These are phyloP conservation scores for Hypomontagnella monticulosa DNA, from an alignment of 495 filamentous ascomycete species.

Conservation along the genomic window DNA sequence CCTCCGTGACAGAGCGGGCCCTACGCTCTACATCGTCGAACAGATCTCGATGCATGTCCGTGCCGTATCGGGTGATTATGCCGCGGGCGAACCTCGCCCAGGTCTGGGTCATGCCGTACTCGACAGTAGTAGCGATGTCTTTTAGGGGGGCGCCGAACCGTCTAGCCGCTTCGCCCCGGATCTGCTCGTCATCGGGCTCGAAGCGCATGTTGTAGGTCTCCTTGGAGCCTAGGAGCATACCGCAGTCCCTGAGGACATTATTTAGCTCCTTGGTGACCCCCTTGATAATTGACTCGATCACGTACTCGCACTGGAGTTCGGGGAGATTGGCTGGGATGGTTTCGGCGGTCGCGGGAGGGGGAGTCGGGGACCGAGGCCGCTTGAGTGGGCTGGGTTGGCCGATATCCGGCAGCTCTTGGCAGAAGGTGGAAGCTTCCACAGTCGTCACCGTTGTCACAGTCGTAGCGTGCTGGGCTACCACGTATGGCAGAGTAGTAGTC, in stretches of 20 bases:
- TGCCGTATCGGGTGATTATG: background rate
- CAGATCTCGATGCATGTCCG: background rate
- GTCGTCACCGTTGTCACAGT: background rate
- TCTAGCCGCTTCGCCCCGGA: background rate
- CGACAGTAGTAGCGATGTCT: constrained; percentile 8
- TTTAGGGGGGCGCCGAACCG: background rate
- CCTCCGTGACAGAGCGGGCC: background rate
- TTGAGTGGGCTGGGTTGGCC: background rate
- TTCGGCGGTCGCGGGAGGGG: background rate
- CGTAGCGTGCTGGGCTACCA: background rate
- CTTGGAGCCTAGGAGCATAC: background rate
- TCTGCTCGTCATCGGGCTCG: background rate
- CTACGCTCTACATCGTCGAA: background rate
- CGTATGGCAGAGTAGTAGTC: background rate
- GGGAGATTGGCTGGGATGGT: too few species aligned
- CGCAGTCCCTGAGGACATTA: background rate
- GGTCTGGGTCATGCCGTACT: background rate
- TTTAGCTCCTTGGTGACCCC: background rate
- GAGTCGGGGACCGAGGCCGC: background rate
- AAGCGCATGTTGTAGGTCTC: background rate
- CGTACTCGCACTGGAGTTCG: constrained; percentile 7
- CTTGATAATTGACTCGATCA: background rate
- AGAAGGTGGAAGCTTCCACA: constrained; percentile 5
- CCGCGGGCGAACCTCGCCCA: background rate
- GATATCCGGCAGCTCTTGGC: background rate